A percentile compares a stretch with the other conserved stretches of the same genome.
phyloP scores from a whole-genome alignment of 1,139 yeast species.

The Kluyveromyces marxianus region DNA sequence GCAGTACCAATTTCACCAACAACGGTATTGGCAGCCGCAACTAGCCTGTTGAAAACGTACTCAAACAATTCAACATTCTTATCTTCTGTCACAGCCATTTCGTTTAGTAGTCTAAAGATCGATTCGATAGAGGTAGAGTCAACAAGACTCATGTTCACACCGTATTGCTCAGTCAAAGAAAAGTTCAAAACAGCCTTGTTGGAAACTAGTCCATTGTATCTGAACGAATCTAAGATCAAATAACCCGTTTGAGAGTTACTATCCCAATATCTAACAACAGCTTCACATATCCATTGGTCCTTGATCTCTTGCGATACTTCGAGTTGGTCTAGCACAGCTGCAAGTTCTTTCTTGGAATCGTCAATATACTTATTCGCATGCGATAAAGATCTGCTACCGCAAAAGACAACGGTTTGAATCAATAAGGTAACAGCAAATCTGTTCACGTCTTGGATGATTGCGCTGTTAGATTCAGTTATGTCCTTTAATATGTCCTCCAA shows the following conservation, averaged over 20 bases:
- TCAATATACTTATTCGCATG: constrained; percentile 70
- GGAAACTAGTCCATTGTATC: constrained; percentile 42
- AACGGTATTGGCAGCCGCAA: constrained; percentile 34
- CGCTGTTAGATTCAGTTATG: constrained; percentile 29
- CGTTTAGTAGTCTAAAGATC: constrained; percentile 31
- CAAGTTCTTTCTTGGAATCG: constrained; percentile 47
- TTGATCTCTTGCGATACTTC: constrained; percentile 27
- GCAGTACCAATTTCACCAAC: constrained; percentile 23
- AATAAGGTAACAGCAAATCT: constrained; percentile 51
- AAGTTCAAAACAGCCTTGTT: constrained; percentile 37
- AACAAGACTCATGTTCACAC: constrained; percentile 28
- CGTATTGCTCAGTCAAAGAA: constrained; percentile 33
- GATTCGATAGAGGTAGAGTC: constrained; percentile 34
- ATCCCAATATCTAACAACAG: constrained; percentile 71
- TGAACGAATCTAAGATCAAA: constrained; percentile 58
- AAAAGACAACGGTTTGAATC: constrained; percentile 66
- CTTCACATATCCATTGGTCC: constrained; percentile 46
- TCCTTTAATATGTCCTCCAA: constrained; percentile 31
- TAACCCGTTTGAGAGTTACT: constrained; percentile 77
- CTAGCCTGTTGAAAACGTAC: constrained; percentile 34
- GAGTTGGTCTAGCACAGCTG: constrained; percentile 39
- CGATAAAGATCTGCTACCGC: constrained; percentile 85
- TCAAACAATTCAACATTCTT: constrained; percentile 26
- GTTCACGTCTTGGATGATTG: constrained; percentile 33
- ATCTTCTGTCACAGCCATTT: constrained; percentile 16